Evolutionary conservation across 2,329 filamentous ascomycete genomes (phyloP).

Genomic region (Coniochaeta sp.): DNA sequence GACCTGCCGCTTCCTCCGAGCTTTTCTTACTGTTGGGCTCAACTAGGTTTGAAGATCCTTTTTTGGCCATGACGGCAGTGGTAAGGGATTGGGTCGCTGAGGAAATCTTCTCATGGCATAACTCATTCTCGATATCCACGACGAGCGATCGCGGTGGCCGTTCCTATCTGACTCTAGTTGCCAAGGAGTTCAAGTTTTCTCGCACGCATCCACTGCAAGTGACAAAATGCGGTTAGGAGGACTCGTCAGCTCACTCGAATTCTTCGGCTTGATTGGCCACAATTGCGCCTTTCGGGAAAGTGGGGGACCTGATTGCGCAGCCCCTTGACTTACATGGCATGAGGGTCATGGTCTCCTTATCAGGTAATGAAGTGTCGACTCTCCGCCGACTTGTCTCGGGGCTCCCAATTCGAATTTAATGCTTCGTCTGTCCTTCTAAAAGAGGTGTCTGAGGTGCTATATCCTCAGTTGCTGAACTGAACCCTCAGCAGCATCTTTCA

Average conservation of each 20-base stretch:
- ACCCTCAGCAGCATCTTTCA: background rate
- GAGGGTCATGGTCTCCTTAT: background rate
- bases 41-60: background rate
- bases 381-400: background rate
- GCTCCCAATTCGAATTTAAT: background rate
- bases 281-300: background rate
- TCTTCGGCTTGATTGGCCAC: background rate
- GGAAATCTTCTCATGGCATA: background rate
- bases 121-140: background rate
- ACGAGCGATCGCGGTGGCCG: background rate
- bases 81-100: background rate
- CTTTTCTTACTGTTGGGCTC: background rate
- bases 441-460: background rate
- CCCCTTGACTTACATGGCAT: background rate
- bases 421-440: background rate
- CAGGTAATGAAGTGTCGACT: background rate
- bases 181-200: background rate
- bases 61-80: background rate
- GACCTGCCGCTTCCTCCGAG: background rate
- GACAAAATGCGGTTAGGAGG: background rate
- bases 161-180: background rate
- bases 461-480: background rate
- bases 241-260: background rate
- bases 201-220: background rate
- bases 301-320: background rate